Evolutionary conservation across 306 rosid species (phyloP).

Genomic region (Gynostemma pentaphyllum): DNA sequence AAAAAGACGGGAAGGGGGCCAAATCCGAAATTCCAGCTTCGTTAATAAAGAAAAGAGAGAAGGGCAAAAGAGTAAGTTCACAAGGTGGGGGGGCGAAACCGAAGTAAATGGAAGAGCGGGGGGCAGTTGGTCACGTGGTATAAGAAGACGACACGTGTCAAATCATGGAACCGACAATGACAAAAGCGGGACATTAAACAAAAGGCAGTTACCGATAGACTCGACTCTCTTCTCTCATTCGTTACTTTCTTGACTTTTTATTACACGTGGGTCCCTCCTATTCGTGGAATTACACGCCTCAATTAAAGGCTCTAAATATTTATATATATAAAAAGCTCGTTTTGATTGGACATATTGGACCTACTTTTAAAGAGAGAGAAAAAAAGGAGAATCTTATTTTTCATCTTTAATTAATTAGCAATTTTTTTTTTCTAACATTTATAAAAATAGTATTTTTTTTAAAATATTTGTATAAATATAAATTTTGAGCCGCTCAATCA

Average conservation of each 20-base stretch:
- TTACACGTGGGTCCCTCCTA: constrained; percentile 47
- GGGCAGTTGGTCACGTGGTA: constrained; percentile 24
- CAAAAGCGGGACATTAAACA: constrained; percentile 53
- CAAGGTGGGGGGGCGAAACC: not conserved
- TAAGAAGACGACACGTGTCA: constrained; percentile 27
- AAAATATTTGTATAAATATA: too few species aligned
- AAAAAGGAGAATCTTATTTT: too few species aligned
- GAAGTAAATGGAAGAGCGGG: constrained; percentile 7
- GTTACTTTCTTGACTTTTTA: constrained; percentile 54
- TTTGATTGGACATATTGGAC: constrained; percentile 24
- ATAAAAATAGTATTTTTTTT: too few species aligned
- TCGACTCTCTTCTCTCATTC: constrained; percentile 40
- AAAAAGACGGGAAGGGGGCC: too few species aligned
- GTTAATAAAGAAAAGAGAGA: not conserved
- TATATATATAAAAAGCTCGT: too few species aligned
- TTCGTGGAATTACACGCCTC: constrained; percentile 43
- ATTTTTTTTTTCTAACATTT: too few species aligned
- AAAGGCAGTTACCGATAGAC: constrained; percentile 38
- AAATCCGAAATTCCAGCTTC: too few species aligned
- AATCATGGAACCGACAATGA: constrained; percentile 52
- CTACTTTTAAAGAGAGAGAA: constrained; percentile 23
- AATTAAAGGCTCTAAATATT: constrained; percentile 5
- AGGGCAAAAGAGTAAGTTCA: constrained; percentile 9
- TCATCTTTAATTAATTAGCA: too few species aligned
- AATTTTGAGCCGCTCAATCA: too few species aligned